Evolutionary conservation across 2,329 filamentous ascomycete species (phyloP), one percentile per base, ranked within the genome.

Genomic region (Ceratocystis smalleyi): DNA sequence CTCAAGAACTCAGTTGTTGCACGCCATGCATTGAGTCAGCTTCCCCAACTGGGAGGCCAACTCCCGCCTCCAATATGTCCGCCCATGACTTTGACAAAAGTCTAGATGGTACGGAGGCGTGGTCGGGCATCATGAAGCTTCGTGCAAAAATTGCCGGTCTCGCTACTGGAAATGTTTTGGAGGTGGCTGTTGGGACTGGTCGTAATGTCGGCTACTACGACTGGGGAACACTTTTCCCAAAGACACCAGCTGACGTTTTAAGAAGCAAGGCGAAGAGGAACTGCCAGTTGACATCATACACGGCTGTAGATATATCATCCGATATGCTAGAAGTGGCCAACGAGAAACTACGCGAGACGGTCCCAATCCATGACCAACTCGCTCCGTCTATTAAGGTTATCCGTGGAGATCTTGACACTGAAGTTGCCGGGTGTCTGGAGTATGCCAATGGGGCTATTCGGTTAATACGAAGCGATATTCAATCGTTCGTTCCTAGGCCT

Each of bases 171-270:
- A 75, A 83, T 70, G 83, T 86, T 12, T 77, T 85, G 40, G 83
- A 86, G 71, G 76, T 86, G 12, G 83, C 82, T 19, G 78, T 85
- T 64, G 83, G 83, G 19, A 84, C 83, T 2, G 83, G 83, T 2
- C 76, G 83, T 12, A 86, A 86, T 69, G 70, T 85, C 17, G 74
- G 77, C 47, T 82, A 79, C 71, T 85, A 85, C 70, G 74, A 79
- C 69, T 86, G 82, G 82, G 75, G 74, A 19, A 72, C 73, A 15
- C 70, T 79, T 10, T 71, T 70, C 27, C 69, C 69, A 2, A 68
- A 67, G 15, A 59, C 61, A 5, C 65, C 65, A 15, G 45, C 57
- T 1, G 65, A 66, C 22, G 24, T 66, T 17, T 43, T 66, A 7
- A 17, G 27, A 57, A 24, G 27, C 2, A 45, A 55, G 35, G 12